Percentiles rank a stretch among this genome's conserved stretches.
Conservation (phyloP, 352 stramenopile genomes). For the Pythium phragmiticola region DNA sequence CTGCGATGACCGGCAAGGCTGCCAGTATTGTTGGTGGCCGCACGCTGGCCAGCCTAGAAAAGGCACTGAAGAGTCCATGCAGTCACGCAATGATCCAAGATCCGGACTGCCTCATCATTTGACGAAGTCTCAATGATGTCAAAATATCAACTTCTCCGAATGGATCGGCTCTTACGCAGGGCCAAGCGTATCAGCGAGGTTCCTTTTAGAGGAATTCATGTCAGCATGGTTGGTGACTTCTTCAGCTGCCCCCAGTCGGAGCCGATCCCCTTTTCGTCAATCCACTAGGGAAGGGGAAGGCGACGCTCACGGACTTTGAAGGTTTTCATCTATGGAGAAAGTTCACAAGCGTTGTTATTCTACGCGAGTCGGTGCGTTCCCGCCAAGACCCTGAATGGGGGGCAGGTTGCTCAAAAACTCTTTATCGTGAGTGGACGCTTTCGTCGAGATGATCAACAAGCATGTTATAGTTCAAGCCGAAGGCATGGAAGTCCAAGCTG, state of each 20-base stretch:
- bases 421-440: background rate
- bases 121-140: constrained; percentile 31
- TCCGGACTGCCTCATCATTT: constrained; percentile 22
- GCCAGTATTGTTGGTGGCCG: constrained; percentile 18
- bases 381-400: constrained; percentile 32
- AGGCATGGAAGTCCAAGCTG: no score
- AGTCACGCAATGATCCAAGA: constrained; percentile 11
- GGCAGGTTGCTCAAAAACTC: constrained; percentile 25
- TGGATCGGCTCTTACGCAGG: constrained; percentile 1
- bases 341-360: constrained; percentile 19
- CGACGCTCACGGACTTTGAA: background rate
- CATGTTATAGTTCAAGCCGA: no score
- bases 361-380: constrained; percentile 21
- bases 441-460: no score
- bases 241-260: constrained; percentile 3
- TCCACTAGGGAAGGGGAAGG: background rate
- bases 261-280: background rate
- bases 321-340: constrained; percentile 8
- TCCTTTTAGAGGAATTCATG: constrained; percentile 8
- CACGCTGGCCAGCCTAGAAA: constrained; percentile 14
- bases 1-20: constrained; percentile 21
- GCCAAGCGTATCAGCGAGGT: constrained; percentile 7
- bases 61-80: background rate
- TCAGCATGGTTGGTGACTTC: constrained; percentile 10
- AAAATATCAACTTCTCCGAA: constrained; percentile 11